phyloP scores from a whole-genome alignment of 1,284 basidiomycete species.

The Singerocomus inundabilis region DNA sequence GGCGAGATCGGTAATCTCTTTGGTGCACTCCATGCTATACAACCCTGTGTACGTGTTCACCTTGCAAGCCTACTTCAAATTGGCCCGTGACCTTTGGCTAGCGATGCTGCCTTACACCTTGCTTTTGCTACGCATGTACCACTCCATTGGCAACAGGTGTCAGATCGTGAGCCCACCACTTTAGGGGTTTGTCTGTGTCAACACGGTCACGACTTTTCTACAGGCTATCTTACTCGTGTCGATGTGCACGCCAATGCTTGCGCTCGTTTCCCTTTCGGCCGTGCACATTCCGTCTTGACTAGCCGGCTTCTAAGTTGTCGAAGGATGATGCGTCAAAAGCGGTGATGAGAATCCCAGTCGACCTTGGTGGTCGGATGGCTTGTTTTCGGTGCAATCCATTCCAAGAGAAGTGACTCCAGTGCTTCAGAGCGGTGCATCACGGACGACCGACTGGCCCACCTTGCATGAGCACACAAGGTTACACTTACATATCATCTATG shows the following conservation, averaged over 20 bases:
- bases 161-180: slow-evolving; percentile 49
- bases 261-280: slow-evolving; percentile 36
- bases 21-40: slow-evolving; percentile 69
- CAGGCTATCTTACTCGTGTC: slow-evolving; percentile 44
- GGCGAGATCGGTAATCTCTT: slow-evolving; percentile 63
- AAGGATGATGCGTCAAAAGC: slow-evolving; percentile 3
- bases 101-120: not conserved
- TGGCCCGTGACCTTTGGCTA: not conserved
- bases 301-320: not conserved
- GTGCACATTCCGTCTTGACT: slow-evolving; percentile 32
- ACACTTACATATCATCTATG: not conserved
- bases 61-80: not conserved
- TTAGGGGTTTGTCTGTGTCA: slow-evolving; percentile 47
- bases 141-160: slow-evolving; percentile 37
- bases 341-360: not conserved
- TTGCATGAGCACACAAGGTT: not conserved
- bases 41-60: slow-evolving; percentile 51
- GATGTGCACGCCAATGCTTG: slow-evolving; percentile 24
- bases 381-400: not conserved
- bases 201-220: slow-evolving; percentile 47
- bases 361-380: not conserved
- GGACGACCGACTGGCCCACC: not conserved
- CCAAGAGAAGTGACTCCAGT: not conserved
- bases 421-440: not conserved
- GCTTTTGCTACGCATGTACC: too few species aligned